phyloP scores from a whole-genome alignment of 805 yeast genomes.

The Candida nitratophila region DNA sequence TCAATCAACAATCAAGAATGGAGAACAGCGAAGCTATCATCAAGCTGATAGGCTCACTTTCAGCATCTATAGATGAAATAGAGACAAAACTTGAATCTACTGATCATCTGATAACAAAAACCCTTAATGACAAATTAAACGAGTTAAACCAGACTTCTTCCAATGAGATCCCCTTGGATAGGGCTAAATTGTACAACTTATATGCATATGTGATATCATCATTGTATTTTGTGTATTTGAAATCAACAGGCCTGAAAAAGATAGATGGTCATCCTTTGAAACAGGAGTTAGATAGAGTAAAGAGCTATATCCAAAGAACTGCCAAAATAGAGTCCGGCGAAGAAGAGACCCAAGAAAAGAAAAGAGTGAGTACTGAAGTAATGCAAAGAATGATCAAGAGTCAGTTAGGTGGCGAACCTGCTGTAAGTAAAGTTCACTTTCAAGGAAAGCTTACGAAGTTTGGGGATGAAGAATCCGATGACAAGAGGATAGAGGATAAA shows the following conservation, averaged over 20 bases:
- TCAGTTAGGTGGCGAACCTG: conserved; percentile 30
- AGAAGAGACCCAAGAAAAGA: conserved; percentile 15
- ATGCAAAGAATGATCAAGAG: conserved; percentile 34
- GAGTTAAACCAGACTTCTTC: conserved; percentile 1
- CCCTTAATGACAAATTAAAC: conserved; percentile 31
- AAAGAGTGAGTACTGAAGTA: conserved; percentile 23
- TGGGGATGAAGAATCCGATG: background rate
- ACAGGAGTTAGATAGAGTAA: conserved; percentile 60
- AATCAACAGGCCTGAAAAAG: conserved; percentile 45
- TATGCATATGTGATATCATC: conserved; percentile 50
- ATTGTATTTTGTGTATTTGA: conserved; percentile 50
- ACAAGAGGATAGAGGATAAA: background rate
- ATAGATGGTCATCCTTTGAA: conserved; percentile 56
- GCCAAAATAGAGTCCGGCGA: conserved; percentile 30
- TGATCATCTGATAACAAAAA: conserved; percentile 22
- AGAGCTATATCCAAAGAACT: conserved; percentile 56
- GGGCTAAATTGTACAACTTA: conserved; percentile 26
- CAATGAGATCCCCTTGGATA: conserved; percentile 16
- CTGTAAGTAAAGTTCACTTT: conserved; percentile 46
- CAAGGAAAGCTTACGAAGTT: conserved; percentile 50
- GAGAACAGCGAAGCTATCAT: conserved; percentile 38
- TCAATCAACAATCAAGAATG: conserved; percentile 23
- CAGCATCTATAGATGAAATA: conserved; percentile 29
- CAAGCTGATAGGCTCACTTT: conserved; percentile 31
- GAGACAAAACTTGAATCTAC: conserved; percentile 26